Percentiles rank a stretch among this genome's conserved stretches.
Evolutionary conservation across 108 stramenopile genomes (phyloP).

Genomic region (Pseudonitzschia multiseries): DNA sequence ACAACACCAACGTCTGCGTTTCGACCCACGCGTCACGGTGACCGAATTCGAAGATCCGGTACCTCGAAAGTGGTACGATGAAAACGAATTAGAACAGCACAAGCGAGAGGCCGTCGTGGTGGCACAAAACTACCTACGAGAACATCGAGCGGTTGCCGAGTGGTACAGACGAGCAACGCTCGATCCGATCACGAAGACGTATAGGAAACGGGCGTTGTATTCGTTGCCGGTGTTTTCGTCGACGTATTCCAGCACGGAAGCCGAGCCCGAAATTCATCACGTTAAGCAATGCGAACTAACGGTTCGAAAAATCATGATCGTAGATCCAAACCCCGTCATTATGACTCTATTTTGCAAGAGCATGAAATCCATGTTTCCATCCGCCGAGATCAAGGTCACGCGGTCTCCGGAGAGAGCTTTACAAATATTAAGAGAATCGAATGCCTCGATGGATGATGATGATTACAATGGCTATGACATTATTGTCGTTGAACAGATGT

Average conservation of each 20-base stretch:
- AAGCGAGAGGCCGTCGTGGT: constrained; percentile 58
- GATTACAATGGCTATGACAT: constrained; percentile 42
- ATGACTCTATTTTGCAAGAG: constrained; percentile 52
- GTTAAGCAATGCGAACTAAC: neutral
- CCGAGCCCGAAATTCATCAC: neutral
- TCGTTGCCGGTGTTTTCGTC: constrained; percentile 39
- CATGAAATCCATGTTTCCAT: constrained; percentile 57
- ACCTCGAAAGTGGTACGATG: constrained; percentile 58
- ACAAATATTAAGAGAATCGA: constrained; percentile 25
- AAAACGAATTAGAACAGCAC: constrained; percentile 54
- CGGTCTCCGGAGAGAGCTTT: constrained; percentile 58
- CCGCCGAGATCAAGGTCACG: constrained; percentile 47
- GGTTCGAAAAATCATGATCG: constrained; percentile 54
- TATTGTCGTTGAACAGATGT: constrained; percentile 58
- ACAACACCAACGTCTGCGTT: constrained; percentile 25
- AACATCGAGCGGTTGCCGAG: constrained; percentile 41
- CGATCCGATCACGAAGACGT: constrained; percentile 33
- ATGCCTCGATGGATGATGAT: neutral
- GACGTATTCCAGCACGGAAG: neutral
- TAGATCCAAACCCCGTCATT: constrained; percentile 58
- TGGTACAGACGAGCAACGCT: constrained; percentile 34
- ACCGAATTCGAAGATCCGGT: constrained; percentile 40
- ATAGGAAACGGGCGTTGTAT: constrained; percentile 33
- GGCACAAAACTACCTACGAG: constrained; percentile 41
- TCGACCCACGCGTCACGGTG: constrained; percentile 51